Evolutionary conservation across 805 yeast species (phyloP).

Genomic region (Kodamaea jinghongensis): DNA sequence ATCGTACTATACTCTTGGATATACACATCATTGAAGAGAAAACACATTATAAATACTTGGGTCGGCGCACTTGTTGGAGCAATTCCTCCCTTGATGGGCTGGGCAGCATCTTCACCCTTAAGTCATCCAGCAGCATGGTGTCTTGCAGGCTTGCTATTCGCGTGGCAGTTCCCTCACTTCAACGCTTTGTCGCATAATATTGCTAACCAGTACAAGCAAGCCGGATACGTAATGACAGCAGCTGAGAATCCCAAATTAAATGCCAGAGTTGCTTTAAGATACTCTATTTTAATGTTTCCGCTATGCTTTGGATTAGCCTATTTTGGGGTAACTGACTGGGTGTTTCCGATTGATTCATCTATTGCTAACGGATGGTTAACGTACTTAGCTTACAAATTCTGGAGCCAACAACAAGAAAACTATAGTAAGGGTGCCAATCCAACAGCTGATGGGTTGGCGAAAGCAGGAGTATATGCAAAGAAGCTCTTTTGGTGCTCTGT

Average conservation of each 20-base stretch:
- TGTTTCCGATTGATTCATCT: slow-evolving; percentile 77
- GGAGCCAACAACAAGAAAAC: slow-evolving; percentile 75
- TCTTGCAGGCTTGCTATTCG: slow-evolving; percentile 81
- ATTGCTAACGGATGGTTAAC: slow-evolving; percentile 84
- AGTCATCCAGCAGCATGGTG: slow-evolving; percentile 94
- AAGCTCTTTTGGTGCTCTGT: slow-evolving; percentile 93
- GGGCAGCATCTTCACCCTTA: slow-evolving; percentile 84
- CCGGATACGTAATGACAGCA: slow-evolving; percentile 98
- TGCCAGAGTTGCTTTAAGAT: slow-evolving; percentile 89
- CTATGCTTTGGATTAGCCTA: slow-evolving; percentile 80
- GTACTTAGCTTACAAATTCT: slow-evolving; percentile 74
- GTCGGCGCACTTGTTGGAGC: slow-evolving; percentile 99
- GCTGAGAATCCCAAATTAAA: slow-evolving; percentile 87
- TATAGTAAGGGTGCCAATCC: slow-evolving; percentile 44
- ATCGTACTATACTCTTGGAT: slow-evolving; percentile 84
- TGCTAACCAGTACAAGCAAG: slow-evolving; percentile 80
- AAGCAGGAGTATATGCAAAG: slow-evolving; percentile 71
- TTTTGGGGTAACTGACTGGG: slow-evolving; percentile 78
- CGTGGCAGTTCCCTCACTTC: slow-evolving; percentile 99
- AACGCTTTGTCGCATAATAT: slow-evolving; percentile 87
- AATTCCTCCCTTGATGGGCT: slow-evolving; percentile 97
- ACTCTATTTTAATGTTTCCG: slow-evolving; percentile 92
- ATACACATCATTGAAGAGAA: slow-evolving; percentile 86
- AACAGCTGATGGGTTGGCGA: slow-evolving; percentile 52
- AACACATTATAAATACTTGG: slow-evolving; percentile 90